Percentiles rank a stretch among this genome's conserved stretches.
These are phyloP conservation scores for Vachellia pachyceras DNA, from an alignment of 306 rosid genomes.

Conservation along the genomic window DNA sequence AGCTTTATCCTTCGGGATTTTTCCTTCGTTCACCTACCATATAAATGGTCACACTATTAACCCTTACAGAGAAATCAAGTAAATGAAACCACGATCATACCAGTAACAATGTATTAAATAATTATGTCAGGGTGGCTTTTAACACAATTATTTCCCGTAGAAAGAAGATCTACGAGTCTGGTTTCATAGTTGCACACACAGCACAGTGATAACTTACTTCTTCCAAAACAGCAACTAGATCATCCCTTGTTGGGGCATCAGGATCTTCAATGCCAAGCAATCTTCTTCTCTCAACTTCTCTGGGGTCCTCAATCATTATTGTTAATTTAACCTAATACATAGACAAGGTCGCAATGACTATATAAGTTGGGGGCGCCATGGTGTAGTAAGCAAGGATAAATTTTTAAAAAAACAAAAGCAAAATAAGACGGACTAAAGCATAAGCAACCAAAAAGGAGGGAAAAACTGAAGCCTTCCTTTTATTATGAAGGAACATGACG, in stretches of 20 bases:
- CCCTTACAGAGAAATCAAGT: slow-evolving; percentile 4
- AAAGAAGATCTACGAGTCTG: slow-evolving; percentile 21
- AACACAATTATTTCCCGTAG: slow-evolving; percentile 1
- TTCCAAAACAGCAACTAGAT: slow-evolving; percentile 75
- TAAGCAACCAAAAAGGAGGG: neutral
- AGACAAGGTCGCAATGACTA: slow-evolving; percentile 6
- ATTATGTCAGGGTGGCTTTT: neutral
- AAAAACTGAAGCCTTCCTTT: slow-evolving; percentile 11
- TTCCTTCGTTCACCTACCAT: slow-evolving; percentile 83
- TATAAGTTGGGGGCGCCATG: slow-evolving; percentile 8
- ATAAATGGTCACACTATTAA: slow-evolving; percentile 26
- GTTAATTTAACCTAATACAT: slow-evolving; percentile 78
- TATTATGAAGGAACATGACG: slow-evolving; percentile 6
- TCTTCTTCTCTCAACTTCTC: slow-evolving; percentile 88
- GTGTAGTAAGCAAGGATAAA: neutral
- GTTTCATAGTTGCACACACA: neutral
- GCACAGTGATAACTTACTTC: slow-evolving; percentile 55
- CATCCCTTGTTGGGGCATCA: slow-evolving; percentile 86
- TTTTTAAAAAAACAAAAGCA: neutral
- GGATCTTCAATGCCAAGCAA: slow-evolving; percentile 89
- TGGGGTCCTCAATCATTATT: slow-evolving; percentile 88
- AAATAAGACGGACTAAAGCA: neutral
- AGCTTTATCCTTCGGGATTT: slow-evolving; percentile 65
- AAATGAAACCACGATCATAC: neutral
- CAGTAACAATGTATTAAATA: too few species aligned